Percentiles rank a stretch among this genome's conserved stretches.
Evolutionary conservation across 2,329 filamentous ascomycete species (phyloP).

Genomic region (Mariannaea sp.): DNA sequence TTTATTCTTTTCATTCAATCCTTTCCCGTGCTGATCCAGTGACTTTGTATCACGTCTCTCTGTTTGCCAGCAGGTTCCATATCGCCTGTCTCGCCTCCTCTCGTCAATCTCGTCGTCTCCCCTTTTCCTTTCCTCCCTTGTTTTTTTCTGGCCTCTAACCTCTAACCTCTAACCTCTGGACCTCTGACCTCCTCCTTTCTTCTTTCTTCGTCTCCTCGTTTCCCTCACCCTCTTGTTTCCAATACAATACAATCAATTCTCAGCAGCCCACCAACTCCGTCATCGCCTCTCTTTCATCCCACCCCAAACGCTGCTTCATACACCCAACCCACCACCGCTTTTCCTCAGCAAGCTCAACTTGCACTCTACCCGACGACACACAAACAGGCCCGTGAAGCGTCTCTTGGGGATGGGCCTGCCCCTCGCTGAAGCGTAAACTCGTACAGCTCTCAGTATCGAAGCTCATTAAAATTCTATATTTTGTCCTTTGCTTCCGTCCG

Average conservation of each 20-base stretch:
- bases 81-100: neutral
- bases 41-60: neutral
- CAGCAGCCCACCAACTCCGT: neutral
- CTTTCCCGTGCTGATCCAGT: conserved; percentile 3
- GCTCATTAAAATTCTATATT: too few species aligned
- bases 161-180: too few species aligned
- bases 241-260: neutral
- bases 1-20: neutral
- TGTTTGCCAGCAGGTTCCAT: neutral
- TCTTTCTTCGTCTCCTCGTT: neutral
- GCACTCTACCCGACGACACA: neutral
- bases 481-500: neutral
- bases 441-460: too few species aligned
- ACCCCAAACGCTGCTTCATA: neutral
- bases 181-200: too few species aligned
- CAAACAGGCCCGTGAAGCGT: neutral
- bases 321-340: neutral
- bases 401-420: conserved; percentile 12
- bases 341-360: neutral
- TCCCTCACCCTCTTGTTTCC: neutral
- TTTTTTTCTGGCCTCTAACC: too few species aligned
- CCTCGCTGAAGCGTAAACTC: conserved; percentile 9
- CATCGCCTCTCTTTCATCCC: neutral
- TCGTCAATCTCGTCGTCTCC: neutral
- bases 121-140: neutral